phyloP scores from a whole-genome alignment of 2,329 filamentous ascomycete species.

The Alternaria gansuensis region DNA sequence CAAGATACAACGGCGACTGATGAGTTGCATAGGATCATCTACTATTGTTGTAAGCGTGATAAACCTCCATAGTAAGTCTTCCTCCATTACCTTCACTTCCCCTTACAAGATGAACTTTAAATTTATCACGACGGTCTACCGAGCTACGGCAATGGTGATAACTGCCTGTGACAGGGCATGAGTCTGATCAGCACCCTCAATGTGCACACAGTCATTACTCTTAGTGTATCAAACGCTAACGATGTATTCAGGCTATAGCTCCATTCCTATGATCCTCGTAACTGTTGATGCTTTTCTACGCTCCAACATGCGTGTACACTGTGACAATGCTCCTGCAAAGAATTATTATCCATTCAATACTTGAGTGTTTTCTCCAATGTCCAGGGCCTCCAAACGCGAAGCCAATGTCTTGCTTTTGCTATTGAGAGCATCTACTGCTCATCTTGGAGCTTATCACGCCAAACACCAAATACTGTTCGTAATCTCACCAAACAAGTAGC shows the following conservation, averaged over 20 bases:
- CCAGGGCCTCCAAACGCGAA: neutral
- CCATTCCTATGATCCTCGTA: neutral
- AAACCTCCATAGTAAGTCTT: constrained; percentile 2
- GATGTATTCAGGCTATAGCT: neutral
- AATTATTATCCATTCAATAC: neutral
- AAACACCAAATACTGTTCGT: neutral
- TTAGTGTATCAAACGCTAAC: constrained; percentile 18
- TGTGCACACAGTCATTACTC: neutral
- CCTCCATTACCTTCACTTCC: neutral
- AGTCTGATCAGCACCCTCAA: constrained; percentile 40
- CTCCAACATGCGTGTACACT: neutral
- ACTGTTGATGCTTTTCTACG: neutral
- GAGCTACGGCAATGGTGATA: constrained; percentile 83
- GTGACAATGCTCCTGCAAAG: neutral
- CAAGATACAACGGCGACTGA: constrained; percentile 17
- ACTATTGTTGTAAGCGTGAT: constrained; percentile 1
- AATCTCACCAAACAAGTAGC: constrained; percentile 14
- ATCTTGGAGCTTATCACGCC: neutral
- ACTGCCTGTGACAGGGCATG: constrained; percentile 77
- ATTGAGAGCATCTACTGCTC: neutral
- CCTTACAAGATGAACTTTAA: constrained; percentile 54
- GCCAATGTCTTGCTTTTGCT: neutral
- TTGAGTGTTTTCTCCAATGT: neutral
- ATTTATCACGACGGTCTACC: constrained; percentile 85
- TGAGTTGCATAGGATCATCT: constrained; percentile 12